Percentiles rank a stretch among this genome's conserved stretches.
These are phyloP conservation scores for Tylopilus rubrobrunneus DNA, from an alignment of 768 basidiomycete species.

Conservation along the genomic window DNA sequence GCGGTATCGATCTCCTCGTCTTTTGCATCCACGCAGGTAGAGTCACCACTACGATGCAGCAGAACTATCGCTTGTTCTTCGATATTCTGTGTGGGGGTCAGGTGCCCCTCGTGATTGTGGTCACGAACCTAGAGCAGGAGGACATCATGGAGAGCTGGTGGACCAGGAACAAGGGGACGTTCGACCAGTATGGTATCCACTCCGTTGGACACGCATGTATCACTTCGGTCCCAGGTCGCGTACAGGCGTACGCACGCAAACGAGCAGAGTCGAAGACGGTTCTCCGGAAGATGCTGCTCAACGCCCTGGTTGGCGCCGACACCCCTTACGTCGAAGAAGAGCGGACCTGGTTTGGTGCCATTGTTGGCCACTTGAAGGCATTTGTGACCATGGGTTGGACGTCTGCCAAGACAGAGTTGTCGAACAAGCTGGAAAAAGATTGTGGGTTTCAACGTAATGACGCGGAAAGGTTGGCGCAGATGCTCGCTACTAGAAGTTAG, in stretches of 20 bases:
- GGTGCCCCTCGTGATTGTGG: neutral
- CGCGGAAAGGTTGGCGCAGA: neutral
- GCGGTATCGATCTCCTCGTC: conserved; percentile 3
- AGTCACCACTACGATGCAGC: neutral
- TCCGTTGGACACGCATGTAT: neutral
- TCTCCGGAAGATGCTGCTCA: neutral
- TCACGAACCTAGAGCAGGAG: neutral
- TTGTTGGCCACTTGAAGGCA: neutral
- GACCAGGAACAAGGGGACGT: neutral
- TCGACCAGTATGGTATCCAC: neutral
- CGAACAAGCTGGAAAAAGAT: neutral
- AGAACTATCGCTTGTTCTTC: neutral
- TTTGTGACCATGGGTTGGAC: neutral
- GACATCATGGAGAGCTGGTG: neutral
- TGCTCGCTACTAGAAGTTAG: neutral
- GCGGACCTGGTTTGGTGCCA: neutral
- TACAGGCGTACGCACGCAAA: neutral
- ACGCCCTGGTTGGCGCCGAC: neutral
- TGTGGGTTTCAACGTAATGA: neutral
- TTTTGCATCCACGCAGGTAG: neutral
- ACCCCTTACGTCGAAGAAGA: neutral
- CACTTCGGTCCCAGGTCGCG: neutral
- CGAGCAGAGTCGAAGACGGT: neutral
- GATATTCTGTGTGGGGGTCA: neutral
- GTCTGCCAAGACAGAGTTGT: neutral